Evolutionary conservation across 1,284 basidiomycete genomes (phyloP).

Genomic region (Ustilago vetiveriae): DNA sequence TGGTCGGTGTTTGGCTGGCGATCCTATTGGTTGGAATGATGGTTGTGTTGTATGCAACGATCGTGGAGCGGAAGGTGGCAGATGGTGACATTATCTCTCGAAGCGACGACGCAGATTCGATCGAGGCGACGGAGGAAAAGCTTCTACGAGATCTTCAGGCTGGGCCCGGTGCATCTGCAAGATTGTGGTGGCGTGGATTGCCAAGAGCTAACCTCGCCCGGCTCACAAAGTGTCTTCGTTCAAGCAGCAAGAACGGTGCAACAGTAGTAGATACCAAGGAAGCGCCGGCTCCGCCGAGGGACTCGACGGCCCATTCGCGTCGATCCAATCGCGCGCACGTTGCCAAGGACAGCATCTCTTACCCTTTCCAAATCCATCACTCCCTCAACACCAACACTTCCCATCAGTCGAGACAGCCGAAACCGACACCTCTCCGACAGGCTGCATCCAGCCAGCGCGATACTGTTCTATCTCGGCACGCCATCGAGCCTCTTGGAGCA

Average conservation of each 20-base stretch:
- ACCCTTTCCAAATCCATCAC: slow-evolving; percentile 31
- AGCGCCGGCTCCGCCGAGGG: no score
- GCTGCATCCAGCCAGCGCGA: slow-evolving; percentile 3
- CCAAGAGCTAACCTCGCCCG: background rate
- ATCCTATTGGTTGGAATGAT: slow-evolving; percentile 78
- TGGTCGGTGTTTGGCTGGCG: slow-evolving; percentile 80
- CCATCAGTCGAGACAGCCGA: slow-evolving; percentile 1
- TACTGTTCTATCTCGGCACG: slow-evolving; percentile 1
- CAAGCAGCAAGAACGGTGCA: no score
- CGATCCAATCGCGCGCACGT: slow-evolving; percentile 12
- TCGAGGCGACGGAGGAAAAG: slow-evolving; percentile 7
- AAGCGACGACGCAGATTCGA: background rate
- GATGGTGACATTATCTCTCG: no score
- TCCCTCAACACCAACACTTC: slow-evolving; percentile 1
- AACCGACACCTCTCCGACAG: slow-evolving; percentile 15
- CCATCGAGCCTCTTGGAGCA: background rate
- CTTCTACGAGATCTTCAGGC: slow-evolving; percentile 1
- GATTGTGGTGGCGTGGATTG: background rate
- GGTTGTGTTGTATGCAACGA: slow-evolving; percentile 71
- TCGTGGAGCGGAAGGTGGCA: slow-evolving; percentile 1
- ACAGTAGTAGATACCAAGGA: no score
- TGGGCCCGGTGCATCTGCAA: background rate
- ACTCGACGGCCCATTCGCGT: slow-evolving; percentile 5
- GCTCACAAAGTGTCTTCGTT: background rate
- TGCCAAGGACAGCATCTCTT: slow-evolving; percentile 36